Base-by-base conservation (phyloP, 2,329 filamentous ascomycete genomes). In the Exophiala xenobiotica region DNA sequence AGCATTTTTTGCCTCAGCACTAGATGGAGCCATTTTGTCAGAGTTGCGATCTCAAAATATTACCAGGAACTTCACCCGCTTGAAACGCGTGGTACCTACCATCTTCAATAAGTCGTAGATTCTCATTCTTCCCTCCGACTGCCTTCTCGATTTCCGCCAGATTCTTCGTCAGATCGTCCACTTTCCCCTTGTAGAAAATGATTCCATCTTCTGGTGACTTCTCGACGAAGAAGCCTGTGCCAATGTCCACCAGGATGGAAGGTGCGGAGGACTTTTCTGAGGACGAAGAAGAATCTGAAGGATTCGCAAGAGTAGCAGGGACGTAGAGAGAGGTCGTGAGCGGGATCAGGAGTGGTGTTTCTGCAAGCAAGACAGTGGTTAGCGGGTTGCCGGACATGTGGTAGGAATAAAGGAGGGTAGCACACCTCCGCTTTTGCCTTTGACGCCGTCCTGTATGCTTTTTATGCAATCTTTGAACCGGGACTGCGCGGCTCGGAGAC, bases 311-410 rank as follows among this genome's bases (percentile, higher is more conserved):
- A 31, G 80, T 85, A 24, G 92, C 95, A 20, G 87, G 87, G 12
- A 99, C 92, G 71, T 99, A 99, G 23, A 99, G 80, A 1, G 91
- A 96, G 63, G 88, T 93, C 9, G 93, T 99, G 56, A 99, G 74
- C 0, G 95, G 93, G n/a, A 99, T 90, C 16, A 99, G 81, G 41
- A 97, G 86, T 46, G 70, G 55, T 61, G 66, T 59, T 65, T 67
- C 61, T 66, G 62, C 14, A 65, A 35, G 64, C 11, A 5, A 3
- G 9, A 8, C 23, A 12, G 39, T n/a, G 5, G 9, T 41, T 38
- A 22, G 44, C 54, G 80, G 83, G 7, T 62, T 64, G 24, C 67
- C 68, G 7, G 69, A 64, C 54, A 58, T 63, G 42, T 58, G 60
- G 53, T n/a, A n/a, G n/a, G n/a, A n/a, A n/a, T n/a, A n/a, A n/a